Evolutionary conservation across 139 green algal species (phyloP).

Genomic region (Chlorella sorokiniana): DNA sequence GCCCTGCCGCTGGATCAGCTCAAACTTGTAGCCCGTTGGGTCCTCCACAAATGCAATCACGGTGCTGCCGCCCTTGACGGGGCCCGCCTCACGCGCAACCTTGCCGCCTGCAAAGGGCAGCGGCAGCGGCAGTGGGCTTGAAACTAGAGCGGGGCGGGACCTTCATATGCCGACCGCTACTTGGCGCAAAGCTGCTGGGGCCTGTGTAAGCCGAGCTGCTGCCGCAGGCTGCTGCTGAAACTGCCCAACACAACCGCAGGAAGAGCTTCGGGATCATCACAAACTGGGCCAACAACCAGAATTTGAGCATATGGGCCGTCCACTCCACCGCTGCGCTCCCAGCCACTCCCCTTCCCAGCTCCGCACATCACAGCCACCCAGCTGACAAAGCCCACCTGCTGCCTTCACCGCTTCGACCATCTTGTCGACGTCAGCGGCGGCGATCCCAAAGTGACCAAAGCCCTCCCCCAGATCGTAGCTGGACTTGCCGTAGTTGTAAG

Average conservation of each 20-base stretch:
- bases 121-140: too few relatives aligned
- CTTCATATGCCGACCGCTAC: too few relatives aligned
- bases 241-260: too few relatives aligned
- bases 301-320: too few relatives aligned
- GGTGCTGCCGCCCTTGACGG: constrained; percentile 88
- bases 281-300: too few relatives aligned
- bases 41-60: constrained; percentile 93
- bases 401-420: constrained; percentile 68
- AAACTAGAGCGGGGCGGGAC: too few relatives aligned
- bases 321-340: too few relatives aligned
- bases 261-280: too few relatives aligned
- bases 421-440: constrained; percentile 76
- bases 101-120: constrained; percentile 67
- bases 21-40: constrained; percentile 83
- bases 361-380: neutral
- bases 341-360: too few relatives aligned
- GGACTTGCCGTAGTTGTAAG: constrained; percentile 82
- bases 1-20: constrained; percentile 76
- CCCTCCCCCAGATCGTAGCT: constrained; percentile 84
- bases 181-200: too few relatives aligned
- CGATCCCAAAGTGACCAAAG: constrained; percentile 93
- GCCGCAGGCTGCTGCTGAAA: too few relatives aligned
- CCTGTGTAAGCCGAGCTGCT: too few relatives aligned
- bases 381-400: neutral
- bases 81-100: constrained; percentile 82